Conservation (phyloP, 2,329 filamentous ascomycete genomes). For the Diplodia sapinea region DNA sequence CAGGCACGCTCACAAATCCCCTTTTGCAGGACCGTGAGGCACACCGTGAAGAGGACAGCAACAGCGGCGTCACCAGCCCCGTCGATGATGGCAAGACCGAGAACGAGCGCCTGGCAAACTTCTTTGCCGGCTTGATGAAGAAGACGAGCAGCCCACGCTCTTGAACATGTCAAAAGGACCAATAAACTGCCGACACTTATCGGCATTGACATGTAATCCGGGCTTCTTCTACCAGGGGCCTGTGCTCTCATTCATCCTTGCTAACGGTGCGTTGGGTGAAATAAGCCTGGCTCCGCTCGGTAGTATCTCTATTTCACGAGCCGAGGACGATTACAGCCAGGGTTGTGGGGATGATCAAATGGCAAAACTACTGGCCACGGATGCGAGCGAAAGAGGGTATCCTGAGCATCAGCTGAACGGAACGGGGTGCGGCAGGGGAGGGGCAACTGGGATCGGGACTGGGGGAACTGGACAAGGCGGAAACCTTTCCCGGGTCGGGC, state of each 20-base stretch:
- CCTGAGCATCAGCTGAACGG: neutral
- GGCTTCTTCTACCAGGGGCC: neutral
- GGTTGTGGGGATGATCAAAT: slow-evolving; percentile 21
- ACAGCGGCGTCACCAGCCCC: slow-evolving; percentile 37
- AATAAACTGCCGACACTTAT: neutral
- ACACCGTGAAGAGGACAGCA: slow-evolving; percentile 40
- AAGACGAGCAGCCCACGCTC: slow-evolving; percentile 30
- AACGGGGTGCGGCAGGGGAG: neutral
- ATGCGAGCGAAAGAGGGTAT: neutral
- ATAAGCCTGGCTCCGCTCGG: neutral
- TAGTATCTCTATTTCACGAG: neutral
- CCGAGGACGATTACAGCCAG: neutral
- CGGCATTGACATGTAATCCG: neutral
- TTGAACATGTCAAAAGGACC: neutral
- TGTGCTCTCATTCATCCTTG: neutral
- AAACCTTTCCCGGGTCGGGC: neutral
- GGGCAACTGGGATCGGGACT: neutral
- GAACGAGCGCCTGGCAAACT: slow-evolving; percentile 49
- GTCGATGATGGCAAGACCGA: slow-evolving; percentile 44
- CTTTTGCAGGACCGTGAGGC: slow-evolving; percentile 46
- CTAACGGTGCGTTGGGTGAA: neutral
- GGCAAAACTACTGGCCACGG: neutral
- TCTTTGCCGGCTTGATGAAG: slow-evolving; percentile 48
- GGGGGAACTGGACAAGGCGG: neutral
- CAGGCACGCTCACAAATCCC: neutral